Percentiles rank a stretch among this genome's conserved stretches.
Evolutionary conservation across 331 rosid genomes (phyloP).

Genomic region (Acacia pycnantha): DNA sequence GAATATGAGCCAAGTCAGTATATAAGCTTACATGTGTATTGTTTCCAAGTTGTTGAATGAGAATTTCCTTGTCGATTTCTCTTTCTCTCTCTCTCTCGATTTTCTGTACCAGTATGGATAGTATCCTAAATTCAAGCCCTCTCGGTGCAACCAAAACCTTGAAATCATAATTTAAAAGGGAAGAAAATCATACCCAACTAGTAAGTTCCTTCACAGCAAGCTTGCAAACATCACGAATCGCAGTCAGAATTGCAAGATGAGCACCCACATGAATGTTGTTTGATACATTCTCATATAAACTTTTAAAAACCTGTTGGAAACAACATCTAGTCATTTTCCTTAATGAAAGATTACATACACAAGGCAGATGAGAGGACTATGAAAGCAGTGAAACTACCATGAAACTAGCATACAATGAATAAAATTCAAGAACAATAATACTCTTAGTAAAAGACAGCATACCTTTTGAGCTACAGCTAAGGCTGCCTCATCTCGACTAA

Average conservation of each 20-base stretch:
- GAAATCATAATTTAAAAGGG: neutral
- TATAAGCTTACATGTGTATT: too few species aligned
- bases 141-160: neutral
- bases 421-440: slow-evolving; percentile 8
- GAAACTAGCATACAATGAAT: neutral
- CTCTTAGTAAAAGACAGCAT: neutral
- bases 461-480: slow-evolving; percentile 99
- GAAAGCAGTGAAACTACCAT: slow-evolving; percentile 10
- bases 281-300: slow-evolving; percentile 79
- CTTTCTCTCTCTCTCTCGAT: too few species aligned
- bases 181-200: slow-evolving; percentile 73
- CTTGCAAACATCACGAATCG: slow-evolving; percentile 99
- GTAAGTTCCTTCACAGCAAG: slow-evolving; percentile 94
- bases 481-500: slow-evolving; percentile 98
- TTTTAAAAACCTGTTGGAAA: slow-evolving; percentile 68
- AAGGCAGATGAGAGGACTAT: neutral
- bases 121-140: neutral
- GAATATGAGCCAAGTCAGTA: too few species aligned
- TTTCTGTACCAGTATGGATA: neutral
- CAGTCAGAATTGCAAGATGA: slow-evolving; percentile 83
- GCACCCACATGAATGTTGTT: slow-evolving; percentile 69
- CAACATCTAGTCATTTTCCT: neutral
- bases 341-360: slow-evolving; percentile 2
- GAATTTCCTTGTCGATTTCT: too few species aligned
- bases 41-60: too few species aligned